These are phyloP conservation scores for Bipolaris zeicola DNA, from an alignment of 2,329 filamentous ascomycete species.

Conservation along the genomic window DNA sequence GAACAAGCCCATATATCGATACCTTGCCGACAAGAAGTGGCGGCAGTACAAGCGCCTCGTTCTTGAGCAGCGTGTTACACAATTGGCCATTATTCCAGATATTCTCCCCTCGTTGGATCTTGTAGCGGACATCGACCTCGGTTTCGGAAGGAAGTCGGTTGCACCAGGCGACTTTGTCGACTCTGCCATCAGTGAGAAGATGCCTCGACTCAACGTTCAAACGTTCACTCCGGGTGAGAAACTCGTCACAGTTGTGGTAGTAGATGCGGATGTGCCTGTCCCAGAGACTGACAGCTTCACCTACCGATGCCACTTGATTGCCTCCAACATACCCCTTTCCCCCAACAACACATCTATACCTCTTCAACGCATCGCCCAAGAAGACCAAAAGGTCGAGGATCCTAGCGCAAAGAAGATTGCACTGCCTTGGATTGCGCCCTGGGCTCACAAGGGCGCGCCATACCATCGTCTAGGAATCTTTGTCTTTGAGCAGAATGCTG, in stretches of 20 bases:
- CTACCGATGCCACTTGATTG: constrained; percentile 86
- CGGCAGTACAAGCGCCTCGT: constrained; percentile 78
- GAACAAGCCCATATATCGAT: constrained; percentile 93
- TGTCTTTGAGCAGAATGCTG: constrained; percentile 77
- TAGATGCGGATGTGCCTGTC: constrained; percentile 90
- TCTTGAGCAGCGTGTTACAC: constrained; percentile 81
- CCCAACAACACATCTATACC: constrained; percentile 53
- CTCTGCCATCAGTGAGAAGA: constrained; percentile 72
- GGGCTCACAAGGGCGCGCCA: constrained; percentile 84
- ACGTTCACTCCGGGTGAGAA: constrained; percentile 82
- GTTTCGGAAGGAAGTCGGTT: constrained; percentile 73
- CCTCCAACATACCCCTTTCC: constrained; percentile 71
- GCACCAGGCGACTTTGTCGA: constrained; percentile 79
- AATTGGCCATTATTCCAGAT: constrained; percentile 88
- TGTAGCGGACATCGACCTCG: constrained; percentile 77
- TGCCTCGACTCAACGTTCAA: constrained; percentile 80
- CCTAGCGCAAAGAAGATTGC: constrained; percentile 64
- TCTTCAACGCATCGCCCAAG: constrained; percentile 39
- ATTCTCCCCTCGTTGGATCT: constrained; percentile 81
- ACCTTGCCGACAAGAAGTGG: constrained; percentile 88
- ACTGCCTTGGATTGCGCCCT: constrained; percentile 81
- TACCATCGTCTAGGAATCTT: constrained; percentile 90
- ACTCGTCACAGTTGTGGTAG: constrained; percentile 80
- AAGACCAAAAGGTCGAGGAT: constrained; percentile 53
- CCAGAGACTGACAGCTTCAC: constrained; percentile 75